A percentile compares a stretch with the other conserved stretches of the same genome.
Evolutionary conservation across 2,329 filamentous ascomycete genomes (phyloP).

Genomic region (Corinectria fuckeliana): DNA sequence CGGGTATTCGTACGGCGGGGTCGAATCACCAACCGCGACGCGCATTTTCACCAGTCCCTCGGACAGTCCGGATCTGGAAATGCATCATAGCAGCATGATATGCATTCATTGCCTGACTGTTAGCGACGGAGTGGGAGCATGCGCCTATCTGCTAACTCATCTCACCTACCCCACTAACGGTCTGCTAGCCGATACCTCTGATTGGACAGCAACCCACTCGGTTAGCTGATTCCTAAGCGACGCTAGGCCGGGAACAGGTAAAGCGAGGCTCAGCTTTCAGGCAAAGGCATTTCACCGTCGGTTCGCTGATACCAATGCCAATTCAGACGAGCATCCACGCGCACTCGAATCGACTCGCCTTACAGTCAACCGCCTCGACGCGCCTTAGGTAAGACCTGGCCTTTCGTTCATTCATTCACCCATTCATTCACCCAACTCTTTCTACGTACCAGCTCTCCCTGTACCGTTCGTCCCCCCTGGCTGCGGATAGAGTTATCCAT

Average conservation of each 20-base stretch:
- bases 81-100: constrained; percentile 6
- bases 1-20: background rate
- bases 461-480: constrained; percentile 18
- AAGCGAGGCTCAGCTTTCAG: constrained; percentile 33
- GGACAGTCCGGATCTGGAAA: background rate
- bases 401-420: constrained; percentile 34
- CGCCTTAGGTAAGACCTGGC: constrained; percentile 43
- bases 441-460: constrained; percentile 25
- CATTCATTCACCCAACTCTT: constrained; percentile 28
- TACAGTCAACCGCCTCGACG: constrained; percentile 39
- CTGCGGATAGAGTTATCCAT: constrained; percentile 25
- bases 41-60: background rate
- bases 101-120: background rate
- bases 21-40: background rate
- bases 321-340: constrained; percentile 40
- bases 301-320: constrained; percentile 42
- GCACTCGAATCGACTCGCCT: constrained; percentile 21
- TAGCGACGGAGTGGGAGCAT: background rate
- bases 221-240: constrained; percentile 27
- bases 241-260: constrained; percentile 42
- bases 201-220: constrained; percentile 33
- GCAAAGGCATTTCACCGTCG: constrained; percentile 39
- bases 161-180: background rate
- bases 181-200: constrained; percentile 17
- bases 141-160: background rate